Percentiles rank a stretch among this genome's conserved stretches.
phyloP scores from a whole-genome alignment of 2,329 filamentous ascomycete species.

The Ophiostoma sp. region DNA sequence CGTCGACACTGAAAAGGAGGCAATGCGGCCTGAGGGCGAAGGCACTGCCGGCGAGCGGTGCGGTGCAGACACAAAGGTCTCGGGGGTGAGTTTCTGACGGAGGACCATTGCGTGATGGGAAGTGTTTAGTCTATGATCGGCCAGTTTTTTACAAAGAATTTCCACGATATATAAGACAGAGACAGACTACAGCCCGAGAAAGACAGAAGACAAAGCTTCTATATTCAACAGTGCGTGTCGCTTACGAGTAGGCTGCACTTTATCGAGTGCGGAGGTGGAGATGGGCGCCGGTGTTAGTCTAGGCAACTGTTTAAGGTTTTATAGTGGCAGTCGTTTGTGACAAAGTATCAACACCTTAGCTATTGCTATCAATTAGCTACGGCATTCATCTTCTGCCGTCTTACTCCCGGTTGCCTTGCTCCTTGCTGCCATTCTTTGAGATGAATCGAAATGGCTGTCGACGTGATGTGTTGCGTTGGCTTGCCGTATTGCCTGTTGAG shows the following conservation, averaged over 20 bases:
- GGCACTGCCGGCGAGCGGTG: conserved; percentile 34
- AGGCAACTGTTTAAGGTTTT: neutral
- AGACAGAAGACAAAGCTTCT: too few relatives aligned
- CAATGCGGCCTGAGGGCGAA: conserved; percentile 36
- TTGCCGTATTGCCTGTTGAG: neutral
- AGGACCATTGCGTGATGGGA: conserved; percentile 24
- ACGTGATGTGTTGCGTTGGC: neutral
- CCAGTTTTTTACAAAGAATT: neutral
- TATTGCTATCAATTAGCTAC: neutral
- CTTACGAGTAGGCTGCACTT: neutral
- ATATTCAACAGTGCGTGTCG: neutral
- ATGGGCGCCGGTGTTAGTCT: conserved; percentile 1
- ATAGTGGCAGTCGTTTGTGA: neutral
- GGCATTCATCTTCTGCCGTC: neutral
- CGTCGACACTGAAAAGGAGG: conserved; percentile 37
- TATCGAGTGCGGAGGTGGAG: neutral
- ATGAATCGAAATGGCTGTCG: too few relatives aligned
- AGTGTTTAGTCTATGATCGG: neutral
- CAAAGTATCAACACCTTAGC: neutral
- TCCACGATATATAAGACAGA: neutral
- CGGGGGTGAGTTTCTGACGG: conserved; percentile 28
- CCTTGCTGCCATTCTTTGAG: too few relatives aligned
- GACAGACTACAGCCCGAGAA: neutral
- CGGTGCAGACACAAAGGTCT: conserved; percentile 28
- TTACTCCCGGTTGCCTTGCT: neutral